Base-by-base conservation (phyloP, 306 rosid species). In the Gastrolobium villosum region DNA sequence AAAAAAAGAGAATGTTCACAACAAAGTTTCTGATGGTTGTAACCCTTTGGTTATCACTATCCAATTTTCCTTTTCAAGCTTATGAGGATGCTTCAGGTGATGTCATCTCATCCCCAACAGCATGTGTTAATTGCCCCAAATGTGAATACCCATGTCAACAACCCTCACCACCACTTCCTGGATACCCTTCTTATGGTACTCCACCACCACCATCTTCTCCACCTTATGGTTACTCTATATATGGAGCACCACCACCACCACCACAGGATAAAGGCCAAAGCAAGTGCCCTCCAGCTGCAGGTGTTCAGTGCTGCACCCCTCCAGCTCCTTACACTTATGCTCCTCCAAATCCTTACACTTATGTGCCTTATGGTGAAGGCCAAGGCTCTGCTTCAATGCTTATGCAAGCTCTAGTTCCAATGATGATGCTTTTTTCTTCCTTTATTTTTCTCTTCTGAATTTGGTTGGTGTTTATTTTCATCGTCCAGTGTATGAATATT, bases 121-220 rank as follows among this genome's bases (percentile, higher is more conserved):
- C 32, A 39, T 68, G 74, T 68, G 6, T 46, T 31, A 68, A 68
- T 10, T 55, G 77, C 13, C 10, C 4, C 70, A 15, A 70, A 79
- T 79, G 83, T 79, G 78, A 70, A 1, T n/a, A 48, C 39, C 63
- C 78, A 28, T 79, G 83, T 61, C 73, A 79, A 59, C 72, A 49
- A 4, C 66, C 60, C 20, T 31, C 60, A 11, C 59, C 60, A 48
- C 43, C 83, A 30, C 46, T 43, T 55, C 41, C 32, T 4, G 81
- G 9, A 26, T 6, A 32, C 31, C 60, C 81, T 54, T 65, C 67
- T 20, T 57, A 45, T 36, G 76, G 26, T 6, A 14, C 40, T 35
- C 63, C 77, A 3, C 48, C 72, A 10, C 56, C 73, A 28, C 69
- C 49, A 14, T 20, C 70, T 32, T 41, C 65, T 6, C 65, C 2